phyloP scores from a whole-genome alignment of 352 stramenopile genomes.

The Heterotrichella gracilis region DNA sequence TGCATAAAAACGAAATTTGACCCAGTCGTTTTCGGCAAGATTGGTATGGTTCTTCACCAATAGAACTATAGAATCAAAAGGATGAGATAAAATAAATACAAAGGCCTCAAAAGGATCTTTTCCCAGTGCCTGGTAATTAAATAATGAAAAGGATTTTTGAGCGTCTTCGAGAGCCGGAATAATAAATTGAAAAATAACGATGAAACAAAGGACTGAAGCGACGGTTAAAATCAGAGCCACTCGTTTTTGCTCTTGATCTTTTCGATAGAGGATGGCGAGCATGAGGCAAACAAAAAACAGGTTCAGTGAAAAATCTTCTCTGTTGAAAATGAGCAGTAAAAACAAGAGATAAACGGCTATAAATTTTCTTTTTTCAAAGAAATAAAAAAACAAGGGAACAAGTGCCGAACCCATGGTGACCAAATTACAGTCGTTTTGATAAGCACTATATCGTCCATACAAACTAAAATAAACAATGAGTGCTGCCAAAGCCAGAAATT shows the following conservation, averaged over 20 bases:
- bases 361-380: constrained; percentile 3
- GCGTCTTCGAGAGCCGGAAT: background rate
- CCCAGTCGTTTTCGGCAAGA: background rate
- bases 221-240: background rate
- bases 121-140: background rate
- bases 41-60: background rate
- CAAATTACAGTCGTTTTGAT: background rate
- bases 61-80: background rate
- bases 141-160: background rate
- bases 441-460: background rate
- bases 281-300: background rate
- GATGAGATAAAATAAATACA: background rate
- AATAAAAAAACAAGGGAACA: background rate
- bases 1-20: background rate
- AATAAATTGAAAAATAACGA: background rate
- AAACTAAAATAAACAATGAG: background rate
- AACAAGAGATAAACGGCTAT: background rate
- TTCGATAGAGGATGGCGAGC: background rate
- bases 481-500: background rate
- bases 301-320: background rate
- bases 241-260: background rate
- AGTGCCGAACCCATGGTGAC: background rate
- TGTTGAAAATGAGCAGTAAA: background rate
- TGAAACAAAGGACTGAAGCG: background rate
- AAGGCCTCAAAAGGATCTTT: background rate